phyloP scores from a whole-genome alignment of 768 basidiomycete species.

The Naematelia encephala region DNA sequence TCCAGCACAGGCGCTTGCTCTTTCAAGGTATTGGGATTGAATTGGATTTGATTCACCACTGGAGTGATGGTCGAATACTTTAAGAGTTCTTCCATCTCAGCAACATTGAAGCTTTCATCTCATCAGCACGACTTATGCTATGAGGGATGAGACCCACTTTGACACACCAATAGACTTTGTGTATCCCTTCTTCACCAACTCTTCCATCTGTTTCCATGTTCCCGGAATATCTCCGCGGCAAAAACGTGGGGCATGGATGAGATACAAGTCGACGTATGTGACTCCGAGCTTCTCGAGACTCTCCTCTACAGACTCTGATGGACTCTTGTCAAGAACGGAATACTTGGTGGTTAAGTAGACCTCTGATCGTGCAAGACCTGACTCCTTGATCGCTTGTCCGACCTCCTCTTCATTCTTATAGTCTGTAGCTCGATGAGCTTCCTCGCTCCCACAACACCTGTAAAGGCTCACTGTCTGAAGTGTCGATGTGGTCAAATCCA shows the following conservation, averaged over 20 bases:
- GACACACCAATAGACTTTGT: conserved; percentile 34
- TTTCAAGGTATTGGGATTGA: conserved; percentile 23
- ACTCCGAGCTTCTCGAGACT: conserved; percentile 27
- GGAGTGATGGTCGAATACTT: conserved; percentile 17
- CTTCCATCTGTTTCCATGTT: conserved; percentile 32
- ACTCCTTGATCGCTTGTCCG: conserved; percentile 31
- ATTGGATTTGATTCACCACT: conserved; percentile 32
- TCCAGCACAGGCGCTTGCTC: conserved; percentile 12
- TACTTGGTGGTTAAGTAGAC: conserved; percentile 43
- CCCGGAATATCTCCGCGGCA: conserved; percentile 23
- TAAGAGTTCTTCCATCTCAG: conserved; percentile 22
- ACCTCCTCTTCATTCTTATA: conserved; percentile 40
- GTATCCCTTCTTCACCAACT: conserved; percentile 21
- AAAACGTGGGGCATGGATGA: conserved; percentile 27
- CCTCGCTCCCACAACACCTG: neutral
- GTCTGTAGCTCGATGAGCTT: conserved; percentile 4
- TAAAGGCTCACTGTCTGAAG: conserved; percentile 34
- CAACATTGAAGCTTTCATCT: conserved; percentile 18
- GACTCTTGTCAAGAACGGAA: conserved; percentile 7
- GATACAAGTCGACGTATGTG: conserved; percentile 30
- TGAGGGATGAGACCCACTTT: conserved; percentile 18
- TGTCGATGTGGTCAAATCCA: conserved; percentile 46
- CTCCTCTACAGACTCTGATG: conserved; percentile 13
- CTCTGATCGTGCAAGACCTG: conserved; percentile 21
- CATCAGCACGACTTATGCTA: neutral